Evolutionary conservation across 805 yeast genomes (phyloP).

Genomic region (Vanderwaltozyma verrucispora): DNA sequence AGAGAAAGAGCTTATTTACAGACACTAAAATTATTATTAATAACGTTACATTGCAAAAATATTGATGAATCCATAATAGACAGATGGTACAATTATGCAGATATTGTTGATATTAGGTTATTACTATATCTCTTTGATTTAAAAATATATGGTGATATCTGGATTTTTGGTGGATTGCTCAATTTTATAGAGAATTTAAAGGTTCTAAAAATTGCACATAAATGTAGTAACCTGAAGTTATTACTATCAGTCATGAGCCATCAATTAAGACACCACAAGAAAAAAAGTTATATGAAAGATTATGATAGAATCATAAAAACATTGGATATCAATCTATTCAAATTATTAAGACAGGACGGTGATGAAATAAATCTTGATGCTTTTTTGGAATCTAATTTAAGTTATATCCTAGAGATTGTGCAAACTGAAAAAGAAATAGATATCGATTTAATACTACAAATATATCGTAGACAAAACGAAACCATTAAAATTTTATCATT

Average conservation of each 20-base stretch:
- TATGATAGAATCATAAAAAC: conserved; percentile 14
- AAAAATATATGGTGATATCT: conserved; percentile 20
- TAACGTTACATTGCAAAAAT: conserved; percentile 15
- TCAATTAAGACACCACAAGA: conserved; percentile 1
- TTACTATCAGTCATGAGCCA: conserved; percentile 5
- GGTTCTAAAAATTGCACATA: conserved; percentile 18
- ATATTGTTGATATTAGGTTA: conserved; percentile 19
- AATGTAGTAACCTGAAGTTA: conserved; percentile 8
- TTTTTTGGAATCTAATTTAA: conserved; percentile 11
- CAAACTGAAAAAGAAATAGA: conserved; percentile 2
- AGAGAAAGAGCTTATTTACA: conserved; percentile 15
- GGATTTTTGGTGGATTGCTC: conserved; percentile 23
- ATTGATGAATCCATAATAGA: conserved; percentile 12
- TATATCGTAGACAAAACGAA: conserved; percentile 11
- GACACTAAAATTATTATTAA: conserved; percentile 15
- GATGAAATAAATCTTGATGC: conserved; percentile 7
- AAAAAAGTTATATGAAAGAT: conserved; percentile 6
- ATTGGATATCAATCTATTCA: conserved; percentile 18
- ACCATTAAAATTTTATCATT: conserved; percentile 7
- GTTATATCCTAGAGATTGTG: conserved; percentile 9
- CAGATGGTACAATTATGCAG: conserved; percentile 13
- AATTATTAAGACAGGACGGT: conserved; percentile 1
- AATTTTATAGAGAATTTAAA: conserved; percentile 16
- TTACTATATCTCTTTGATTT: conserved; percentile 19
- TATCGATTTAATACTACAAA: conserved; percentile 5